phyloP scores from a whole-genome alignment of 1,139 yeast genomes.

The Yamadazyma blattariae region DNA sequence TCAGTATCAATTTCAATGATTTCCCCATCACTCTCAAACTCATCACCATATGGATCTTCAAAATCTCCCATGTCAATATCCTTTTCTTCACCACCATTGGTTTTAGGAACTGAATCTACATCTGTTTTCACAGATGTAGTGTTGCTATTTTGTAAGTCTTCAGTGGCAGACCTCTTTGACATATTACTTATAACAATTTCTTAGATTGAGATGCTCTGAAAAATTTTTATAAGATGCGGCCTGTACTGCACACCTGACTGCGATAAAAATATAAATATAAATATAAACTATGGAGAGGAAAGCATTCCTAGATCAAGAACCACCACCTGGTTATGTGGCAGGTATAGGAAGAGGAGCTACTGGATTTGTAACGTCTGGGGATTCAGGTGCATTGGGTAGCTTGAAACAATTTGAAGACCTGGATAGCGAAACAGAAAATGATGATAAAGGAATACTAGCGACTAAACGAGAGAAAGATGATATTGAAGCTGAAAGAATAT shows the following conservation, averaged over 20 bases:
- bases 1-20: constrained; percentile 73
- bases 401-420: constrained; percentile 22
- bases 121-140: constrained; percentile 8
- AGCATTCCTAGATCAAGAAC: constrained; percentile 78
- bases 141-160: constrained; percentile 30
- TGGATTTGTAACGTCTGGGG: constrained; percentile 86
- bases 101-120: constrained; percentile 29
- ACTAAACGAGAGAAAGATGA: constrained; percentile 46
- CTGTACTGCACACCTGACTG: neutral
- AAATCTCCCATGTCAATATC: constrained; percentile 80
- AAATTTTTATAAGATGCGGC: constrained; percentile 1
- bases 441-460: constrained; percentile 33
- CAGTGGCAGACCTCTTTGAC: constrained; percentile 61
- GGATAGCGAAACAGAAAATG: constrained; percentile 25
- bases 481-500: constrained; percentile 72
- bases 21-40: constrained; percentile 90
- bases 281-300: constrained; percentile 42
- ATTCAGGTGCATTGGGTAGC: constrained; percentile 50
- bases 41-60: constrained; percentile 95
- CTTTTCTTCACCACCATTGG: constrained; percentile 16
- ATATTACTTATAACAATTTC: constrained; percentile 32
- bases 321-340: constrained; percentile 89
- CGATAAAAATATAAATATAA: neutral
- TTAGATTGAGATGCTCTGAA: constrained; percentile 2
- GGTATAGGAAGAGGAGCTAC: constrained; percentile 96